phyloP scores from a whole-genome alignment of 2,329 filamentous ascomycete genomes.

The Alternaria hordeiaustralica region DNA sequence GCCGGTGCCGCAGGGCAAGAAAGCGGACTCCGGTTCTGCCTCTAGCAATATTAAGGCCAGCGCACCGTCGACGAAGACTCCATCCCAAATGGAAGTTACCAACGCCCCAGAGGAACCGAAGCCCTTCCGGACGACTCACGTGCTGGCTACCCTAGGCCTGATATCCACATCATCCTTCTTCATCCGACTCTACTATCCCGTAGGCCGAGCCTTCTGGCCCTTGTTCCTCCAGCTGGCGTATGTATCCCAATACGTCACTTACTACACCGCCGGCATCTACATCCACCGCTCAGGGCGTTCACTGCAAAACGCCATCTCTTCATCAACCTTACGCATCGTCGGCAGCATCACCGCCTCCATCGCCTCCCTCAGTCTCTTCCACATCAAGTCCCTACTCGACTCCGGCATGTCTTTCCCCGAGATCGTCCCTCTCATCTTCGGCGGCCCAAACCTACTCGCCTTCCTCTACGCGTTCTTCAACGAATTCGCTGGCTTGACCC shows the following conservation, averaged over 20 bases:
- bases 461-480: not conserved
- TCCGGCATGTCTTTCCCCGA: not conserved
- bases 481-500: not conserved
- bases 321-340: not conserved
- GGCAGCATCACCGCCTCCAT: not conserved
- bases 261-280: slow-evolving; percentile 11
- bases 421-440: not conserved
- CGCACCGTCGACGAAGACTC: not conserved
- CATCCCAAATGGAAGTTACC: not conserved
- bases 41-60: not conserved
- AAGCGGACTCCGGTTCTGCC: not conserved
- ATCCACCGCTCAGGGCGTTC: not conserved
- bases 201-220: slow-evolving; percentile 8
- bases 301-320: not conserved
- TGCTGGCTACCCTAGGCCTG: not conserved
- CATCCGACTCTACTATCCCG: slow-evolving; percentile 14
- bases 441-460: not conserved
- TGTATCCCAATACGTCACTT: slow-evolving; percentile 22
- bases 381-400: not conserved
- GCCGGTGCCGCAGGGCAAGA: not conserved
- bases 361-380: not conserved
- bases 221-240: slow-evolving; percentile 19
- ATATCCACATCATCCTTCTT: slow-evolving; percentile 10
- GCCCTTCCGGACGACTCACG: not conserved
- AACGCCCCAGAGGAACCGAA: not conserved